These are phyloP conservation scores for Quercus lobata DNA, from an alignment of 331 rosid genomes.

Conservation along the genomic window DNA sequence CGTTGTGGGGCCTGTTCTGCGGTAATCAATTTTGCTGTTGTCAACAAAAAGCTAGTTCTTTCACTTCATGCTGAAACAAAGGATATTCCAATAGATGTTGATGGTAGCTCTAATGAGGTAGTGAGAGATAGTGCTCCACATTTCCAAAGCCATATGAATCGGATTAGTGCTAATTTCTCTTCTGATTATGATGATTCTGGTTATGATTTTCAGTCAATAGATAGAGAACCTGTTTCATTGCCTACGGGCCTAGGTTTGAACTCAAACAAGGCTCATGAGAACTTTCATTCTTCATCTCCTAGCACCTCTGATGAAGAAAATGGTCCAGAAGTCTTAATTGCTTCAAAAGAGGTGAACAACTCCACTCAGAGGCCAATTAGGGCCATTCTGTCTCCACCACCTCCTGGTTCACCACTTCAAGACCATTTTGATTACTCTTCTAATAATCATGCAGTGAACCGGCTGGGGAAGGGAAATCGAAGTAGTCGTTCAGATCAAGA, in stretches of 20 bases:
- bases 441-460: constrained; percentile 48
- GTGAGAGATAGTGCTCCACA: constrained; percentile 29
- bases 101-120: constrained; percentile 33
- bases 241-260: constrained; percentile 40
- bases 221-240: constrained; percentile 54
- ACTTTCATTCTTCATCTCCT: constrained; percentile 67
- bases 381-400: constrained; percentile 50
- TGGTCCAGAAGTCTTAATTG: constrained; percentile 45
- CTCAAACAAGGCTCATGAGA: constrained; percentile 59
- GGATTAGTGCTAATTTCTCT: constrained; percentile 58
- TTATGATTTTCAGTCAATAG: constrained; percentile 78
- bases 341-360: constrained; percentile 37
- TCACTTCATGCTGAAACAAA: constrained; percentile 41
- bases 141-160: constrained; percentile 37
- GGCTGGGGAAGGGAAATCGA: constrained; percentile 68
- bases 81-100: constrained; percentile 24
- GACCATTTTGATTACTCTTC: constrained; percentile 63
- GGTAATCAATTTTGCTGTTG: constrained; percentile 44
- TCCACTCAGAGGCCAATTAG: constrained; percentile 41
- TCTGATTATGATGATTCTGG: constrained; percentile 81
- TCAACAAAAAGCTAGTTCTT: constrained; percentile 59
- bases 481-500: constrained; percentile 81
- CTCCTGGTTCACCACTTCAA: constrained; percentile 74
- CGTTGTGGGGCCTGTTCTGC: constrained; percentile 83
- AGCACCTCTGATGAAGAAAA: constrained; percentile 75